Base-by-base conservation (phyloP, 129 eudicot species). In the Chrysanthemum lavandulifolium region DNA sequence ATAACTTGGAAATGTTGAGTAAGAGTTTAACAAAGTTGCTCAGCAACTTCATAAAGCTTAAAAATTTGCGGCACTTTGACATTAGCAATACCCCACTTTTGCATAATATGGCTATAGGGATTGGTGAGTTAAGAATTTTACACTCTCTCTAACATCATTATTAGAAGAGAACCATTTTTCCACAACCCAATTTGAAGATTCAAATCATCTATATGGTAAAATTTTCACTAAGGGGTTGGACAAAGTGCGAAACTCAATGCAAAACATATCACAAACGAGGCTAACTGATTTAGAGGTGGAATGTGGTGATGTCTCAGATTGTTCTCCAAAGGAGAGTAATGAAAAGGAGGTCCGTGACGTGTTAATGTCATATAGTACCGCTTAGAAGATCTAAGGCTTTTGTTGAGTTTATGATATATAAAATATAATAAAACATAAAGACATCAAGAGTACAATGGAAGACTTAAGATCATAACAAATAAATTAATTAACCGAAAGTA, bases 241-340 rank as follows among this genome's bases (percentile, higher is more conserved):
- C 1, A 68, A 68, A 51, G 73, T 68, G 21, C 13, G 15, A 52
- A 25, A 1, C 6, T 27, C 49, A 13, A 14, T 27, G 6, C 21
- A 68, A 14, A 68, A 68, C 50, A 6, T 68, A 48, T 52, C n/a
- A 10, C 49, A 25, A 52, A 68, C 52, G 23, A 68, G 16, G 61
- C 18, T 68, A 25, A 53, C 5, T 0, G 15, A 27, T 14, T 53
- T 69, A 53, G 18, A 27, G 23, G 21, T 69, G 8, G 50, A 29
- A 69, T 69, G 62, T 62, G 18, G 49, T 53, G 73, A 52, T 7
- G 50, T 51, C 50, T 69, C 31, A 25, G 50, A 29, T 69, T 47
- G 27, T 52, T 53, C 73, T 52, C 14, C 61, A 52, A 69, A n/a
- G 4, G 49, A 69, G 15, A 21, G 47, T 40, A 40, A 40, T 1